Evolutionary conservation across 1,284 basidiomycete species (phyloP).

Genomic region (Pyrrhoderma lamaoense): DNA sequence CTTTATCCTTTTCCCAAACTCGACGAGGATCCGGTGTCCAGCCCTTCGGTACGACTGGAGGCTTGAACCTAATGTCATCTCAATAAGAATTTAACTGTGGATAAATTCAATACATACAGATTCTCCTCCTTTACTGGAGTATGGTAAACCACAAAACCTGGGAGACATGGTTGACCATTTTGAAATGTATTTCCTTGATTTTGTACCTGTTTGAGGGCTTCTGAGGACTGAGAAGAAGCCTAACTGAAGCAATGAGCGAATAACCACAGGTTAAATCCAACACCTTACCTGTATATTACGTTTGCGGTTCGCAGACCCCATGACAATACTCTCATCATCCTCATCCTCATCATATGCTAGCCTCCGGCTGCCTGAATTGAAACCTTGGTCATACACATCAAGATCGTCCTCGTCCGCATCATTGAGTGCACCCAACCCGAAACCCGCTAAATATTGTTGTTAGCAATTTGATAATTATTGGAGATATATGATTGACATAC

Average conservation of each 20-base stretch:
- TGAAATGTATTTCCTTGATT: constrained; percentile 42
- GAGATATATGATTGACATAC: constrained; percentile 33
- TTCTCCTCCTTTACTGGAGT: constrained; percentile 65
- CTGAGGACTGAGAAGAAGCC: constrained; percentile 19
- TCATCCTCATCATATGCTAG: constrained; percentile 72
- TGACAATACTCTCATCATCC: constrained; percentile 49
- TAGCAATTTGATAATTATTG: background rate
- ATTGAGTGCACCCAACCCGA: constrained; percentile 80
- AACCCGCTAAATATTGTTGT: constrained; percentile 49
- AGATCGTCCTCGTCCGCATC: constrained; percentile 86
- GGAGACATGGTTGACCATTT: constrained; percentile 67
- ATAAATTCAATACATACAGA: constrained; percentile 44
- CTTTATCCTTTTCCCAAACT: constrained; percentile 60
- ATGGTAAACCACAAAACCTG: constrained; percentile 69
- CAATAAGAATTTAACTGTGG: constrained; percentile 13
- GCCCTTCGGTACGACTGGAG: constrained; percentile 71
- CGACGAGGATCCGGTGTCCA: constrained; percentile 82
- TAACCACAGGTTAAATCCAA: constrained; percentile 15
- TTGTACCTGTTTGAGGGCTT: constrained; percentile 19
- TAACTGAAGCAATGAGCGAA: constrained; percentile 18
- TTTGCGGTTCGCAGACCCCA: background rate
- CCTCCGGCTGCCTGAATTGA: constrained; percentile 33
- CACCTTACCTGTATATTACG: constrained; percentile 15
- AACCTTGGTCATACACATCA: constrained; percentile 66
- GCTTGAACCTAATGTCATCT: constrained; percentile 56